A percentile compares a stretch with the other conserved stretches of the same genome.
These are phyloP conservation scores for Pascua sp. DNA, from an alignment of 1,284 basidiomycete species.

Conservation along the genomic window DNA sequence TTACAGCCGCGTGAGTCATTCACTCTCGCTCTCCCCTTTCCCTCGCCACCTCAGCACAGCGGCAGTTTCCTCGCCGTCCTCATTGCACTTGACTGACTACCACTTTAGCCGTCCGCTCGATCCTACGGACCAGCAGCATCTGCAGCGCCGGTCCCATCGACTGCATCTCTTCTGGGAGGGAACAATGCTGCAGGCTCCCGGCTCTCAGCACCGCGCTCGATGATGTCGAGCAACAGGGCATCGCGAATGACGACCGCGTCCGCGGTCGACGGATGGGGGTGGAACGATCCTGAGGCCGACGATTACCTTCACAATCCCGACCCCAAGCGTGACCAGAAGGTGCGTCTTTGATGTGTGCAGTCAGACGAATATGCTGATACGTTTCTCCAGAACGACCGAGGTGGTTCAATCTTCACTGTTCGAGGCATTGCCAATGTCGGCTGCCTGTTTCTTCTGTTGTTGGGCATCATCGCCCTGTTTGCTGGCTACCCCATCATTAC, in stretches of 20 bases:
- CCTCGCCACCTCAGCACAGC: too few relatives aligned
- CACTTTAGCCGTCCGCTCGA: slow-evolving; percentile 7
- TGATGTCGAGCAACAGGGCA: background rate
- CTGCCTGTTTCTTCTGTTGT: slow-evolving; percentile 63
- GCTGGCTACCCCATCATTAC: slow-evolving; percentile 52
- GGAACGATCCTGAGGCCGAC: slow-evolving; percentile 46
- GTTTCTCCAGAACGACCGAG: slow-evolving; percentile 53
- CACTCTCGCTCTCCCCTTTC: background rate
- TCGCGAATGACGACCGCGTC: background rate
- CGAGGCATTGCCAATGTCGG: slow-evolving; percentile 73
- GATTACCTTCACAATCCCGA: slow-evolving; percentile 52
- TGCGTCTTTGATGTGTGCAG: slow-evolving; percentile 12
- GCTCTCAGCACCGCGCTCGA: slow-evolving; percentile 7
- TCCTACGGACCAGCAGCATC: slow-evolving; percentile 40
- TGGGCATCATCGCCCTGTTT: slow-evolving; percentile 66
- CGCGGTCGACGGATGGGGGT: slow-evolving; percentile 16
- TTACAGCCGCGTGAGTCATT: slow-evolving; percentile 4
- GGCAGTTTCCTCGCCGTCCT: too few relatives aligned
- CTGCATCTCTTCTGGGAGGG: slow-evolving; percentile 25
- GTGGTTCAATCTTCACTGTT: slow-evolving; percentile 64
- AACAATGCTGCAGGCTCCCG: slow-evolving; percentile 1
- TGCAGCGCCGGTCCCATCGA: slow-evolving; percentile 21
- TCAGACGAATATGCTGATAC: background rate
- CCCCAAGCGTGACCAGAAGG: slow-evolving; percentile 63
- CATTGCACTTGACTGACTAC: background rate